Base-by-base conservation (phyloP, 257 asterid genomes). In the Scutellaria barbata region DNA sequence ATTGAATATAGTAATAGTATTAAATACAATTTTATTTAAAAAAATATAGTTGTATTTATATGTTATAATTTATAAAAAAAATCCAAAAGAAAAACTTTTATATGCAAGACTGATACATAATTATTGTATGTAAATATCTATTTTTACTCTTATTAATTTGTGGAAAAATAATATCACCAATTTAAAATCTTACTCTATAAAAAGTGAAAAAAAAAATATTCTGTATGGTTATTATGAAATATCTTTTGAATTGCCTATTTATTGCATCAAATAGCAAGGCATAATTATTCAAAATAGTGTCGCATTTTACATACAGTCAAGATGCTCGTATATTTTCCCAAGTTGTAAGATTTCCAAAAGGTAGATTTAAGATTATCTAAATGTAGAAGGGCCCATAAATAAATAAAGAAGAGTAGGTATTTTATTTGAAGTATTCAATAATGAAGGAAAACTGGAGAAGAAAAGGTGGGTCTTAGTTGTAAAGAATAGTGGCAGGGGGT, bases 391-490 rank as follows among this genome's bases (percentile, higher is more conserved):
- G 11, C 74, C 40, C 14, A 68, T 43, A 52, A 64, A 40, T 40
- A 40, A 54, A 41, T 40, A 54, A 10, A 11, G 33, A 37, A 39
- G 22, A 14, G 40, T 43, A 8, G 5, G 14, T 17, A 14, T 41
- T 39, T 1, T 16, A 2, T 73, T 52, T 43, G 48, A 73, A 37
- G 0, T 35, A 12, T 58, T 46, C 16, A 59, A 47, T 57, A 51
- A 47, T 20, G 65, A 41, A 5, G 54, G 59, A 33, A 22, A 58
- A 63, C 20, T 2, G 13, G 25, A 45, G 51, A 47, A 59, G 41
- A 11, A 39, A 71, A 53, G 39, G 60, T 9, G 66, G 66, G 70
- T 72, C 55, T 53, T 54, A 35, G 39, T 45, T 62, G 68, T 63
- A 51, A 68, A 61, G 74, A 41, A 55, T 13, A 17, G 66, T 4